Evolutionary conservation across 371 early-diverging fungal genomes (phyloP), one percentile per base, ranked within the genome.

Genomic region (Dichotomocladium elegans): DNA sequence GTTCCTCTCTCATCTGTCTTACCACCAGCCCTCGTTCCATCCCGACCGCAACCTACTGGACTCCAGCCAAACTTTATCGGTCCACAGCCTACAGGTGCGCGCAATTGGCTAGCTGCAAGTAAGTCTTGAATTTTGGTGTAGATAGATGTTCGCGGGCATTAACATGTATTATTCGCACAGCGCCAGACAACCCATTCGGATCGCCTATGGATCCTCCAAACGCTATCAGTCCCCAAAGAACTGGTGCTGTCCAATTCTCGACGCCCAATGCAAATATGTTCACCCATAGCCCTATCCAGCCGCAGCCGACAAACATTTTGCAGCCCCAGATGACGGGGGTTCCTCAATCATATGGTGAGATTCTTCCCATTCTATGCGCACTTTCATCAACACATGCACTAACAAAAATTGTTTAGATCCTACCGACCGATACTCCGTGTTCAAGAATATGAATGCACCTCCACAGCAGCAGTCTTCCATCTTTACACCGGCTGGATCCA

Each of bases 181-280:
- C 78, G 0, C 76, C 79, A 10, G 64, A 75, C 14, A 79, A 81
- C 45, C 82, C 82, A 30, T 81, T 81, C 44, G 82, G 82, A 19
- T 74, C 74, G 9, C 71, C 74, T 35, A 41, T 49, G 15, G 56
- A 55, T 37, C 51, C 68, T 5, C 42, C 66, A 6, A 35, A 61
- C 14, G 63, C 70, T 40, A 26, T 69, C 10, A 62, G 53, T 24
- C 62, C 65, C 30, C 70, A 69, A 28, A 50, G 55, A 25, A 69
- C 70, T 5, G 70, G 70, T 25, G 15, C 48, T 1, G 58, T 65
- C 10, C 70, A 69, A 40, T 69, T 65, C 47, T 69, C 70, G n/a
- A 75, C 75, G 26, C 75, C 75, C 21, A 75, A 53, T 29, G 57
- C 61, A 17, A 64, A 63, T 31, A 60, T 63, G 40, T 75, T 75